Base-by-base conservation (phyloP, 2,329 filamentous ascomycete species). In the Pochonia chlamydosporia region DNA sequence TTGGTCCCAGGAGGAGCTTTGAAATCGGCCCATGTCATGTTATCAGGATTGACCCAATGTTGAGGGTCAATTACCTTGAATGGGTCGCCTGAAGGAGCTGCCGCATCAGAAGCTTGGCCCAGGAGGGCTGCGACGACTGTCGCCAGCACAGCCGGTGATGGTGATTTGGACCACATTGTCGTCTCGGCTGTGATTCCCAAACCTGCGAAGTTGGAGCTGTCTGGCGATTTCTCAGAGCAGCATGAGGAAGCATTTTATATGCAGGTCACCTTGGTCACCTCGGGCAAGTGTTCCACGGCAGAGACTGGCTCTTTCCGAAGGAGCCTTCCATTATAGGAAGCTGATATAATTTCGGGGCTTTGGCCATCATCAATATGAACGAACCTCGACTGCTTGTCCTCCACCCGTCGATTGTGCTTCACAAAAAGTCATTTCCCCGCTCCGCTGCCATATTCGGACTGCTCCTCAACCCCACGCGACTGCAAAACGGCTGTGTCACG, bases 11-110 rank as follows among this genome's bases (percentile, higher is more conserved):
- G 75, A 1, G 72, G 71, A 14, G 61, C 59, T 10, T 63, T 64
- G 53, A 68, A 78, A 50, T 79, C 72, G 5, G 56, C 66, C 72
- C 72, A 75, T 9, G 72, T 75, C 74, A 78, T 76, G 56, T 75
- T 69, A 51, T 76, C 73, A 0, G 74, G 73, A 49, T 76, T 76
- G 7, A 73, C 71, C 70, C 74, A 76, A 28, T 72, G 66, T 56
- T 78, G 75, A 33, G 68, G 66, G 53, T 79, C 75, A 30, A 78
- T 64, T 3, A 74, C 62, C 14, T 66, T 61, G 53, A 79, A 78
- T 0, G 74, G 73, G 39, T 73, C 66, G 13, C 33, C 33, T 20
- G 33, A 16, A 36, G 33, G 33, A 7, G 8, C 33, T n/a, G 33
- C n/a, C 14, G 33, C 8, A n/a, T 7, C 8, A 16, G 6, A n/a